A percentile compares a stretch with the other conserved stretches of the same genome.
Evolutionary conservation across 1,284 basidiomycete genomes (phyloP).

Genomic region (Ustilago vetiveriae): DNA sequence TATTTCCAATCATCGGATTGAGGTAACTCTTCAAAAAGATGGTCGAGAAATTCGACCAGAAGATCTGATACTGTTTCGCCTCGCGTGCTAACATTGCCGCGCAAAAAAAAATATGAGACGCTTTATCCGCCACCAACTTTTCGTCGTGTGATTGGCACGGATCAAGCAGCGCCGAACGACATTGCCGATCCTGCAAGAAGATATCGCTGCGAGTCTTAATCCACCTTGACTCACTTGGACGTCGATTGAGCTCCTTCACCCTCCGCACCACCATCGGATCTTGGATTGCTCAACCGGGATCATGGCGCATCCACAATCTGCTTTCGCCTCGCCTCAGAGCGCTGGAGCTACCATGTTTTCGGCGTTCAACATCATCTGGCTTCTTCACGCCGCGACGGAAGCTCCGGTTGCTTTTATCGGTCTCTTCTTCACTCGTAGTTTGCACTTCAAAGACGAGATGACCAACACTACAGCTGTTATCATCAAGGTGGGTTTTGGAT

Average conservation of each 20-base stretch:
- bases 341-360: slow-evolving; percentile 12
- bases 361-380: slow-evolving; percentile 70
- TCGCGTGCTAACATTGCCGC: too few relatives aligned
- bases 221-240: not conserved
- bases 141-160: slow-evolving; percentile 10
- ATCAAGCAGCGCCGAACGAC: slow-evolving; percentile 17
- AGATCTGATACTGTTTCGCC: too few relatives aligned
- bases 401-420: slow-evolving; percentile 79
- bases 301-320: slow-evolving; percentile 48
- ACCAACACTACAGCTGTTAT: slow-evolving; percentile 81
- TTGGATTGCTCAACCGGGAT: not conserved
- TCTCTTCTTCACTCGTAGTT: slow-evolving; percentile 73
- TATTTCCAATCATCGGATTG: too few relatives aligned
- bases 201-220: too few relatives aligned
- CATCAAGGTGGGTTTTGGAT: too few relatives aligned
- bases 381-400: slow-evolving; percentile 80
- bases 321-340: slow-evolving; percentile 20
- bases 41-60: too few relatives aligned
- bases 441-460: slow-evolving; percentile 77
- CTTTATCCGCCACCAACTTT: not conserved
- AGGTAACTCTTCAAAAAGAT: too few relatives aligned
- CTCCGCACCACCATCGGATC: not conserved
- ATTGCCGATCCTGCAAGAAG: too few relatives aligned
- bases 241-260: too few relatives aligned
- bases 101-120: too few relatives aligned